These are phyloP conservation scores for Viridothelium virens DNA, from an alignment of 495 filamentous ascomycete species.

Conservation along the genomic window DNA sequence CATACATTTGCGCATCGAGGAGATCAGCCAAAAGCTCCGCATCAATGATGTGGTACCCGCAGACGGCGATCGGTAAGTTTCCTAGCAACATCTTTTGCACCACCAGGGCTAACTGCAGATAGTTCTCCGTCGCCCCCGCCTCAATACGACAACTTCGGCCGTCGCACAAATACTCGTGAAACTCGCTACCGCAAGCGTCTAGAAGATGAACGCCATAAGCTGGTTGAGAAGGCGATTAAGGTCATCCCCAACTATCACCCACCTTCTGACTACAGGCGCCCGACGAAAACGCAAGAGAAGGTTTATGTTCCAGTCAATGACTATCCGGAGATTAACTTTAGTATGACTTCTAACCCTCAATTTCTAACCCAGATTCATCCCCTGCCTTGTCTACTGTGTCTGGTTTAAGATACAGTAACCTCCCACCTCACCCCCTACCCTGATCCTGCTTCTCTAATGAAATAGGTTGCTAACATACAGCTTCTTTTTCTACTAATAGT, in stretches of 20 bases:
- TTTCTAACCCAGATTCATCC: constrained; percentile 47
- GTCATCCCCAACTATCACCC: constrained; percentile 97
- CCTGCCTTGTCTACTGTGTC: constrained; percentile 35
- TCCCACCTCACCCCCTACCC: too few relatives aligned
- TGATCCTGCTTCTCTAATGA: constrained; percentile 19
- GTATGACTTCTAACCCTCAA: constrained; percentile 98
- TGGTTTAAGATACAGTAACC: constrained; percentile 40
- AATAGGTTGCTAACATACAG: constrained; percentile 77
- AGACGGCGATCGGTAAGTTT: constrained; percentile 80
- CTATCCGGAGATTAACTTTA: constrained; percentile 99
- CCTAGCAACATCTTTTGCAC: neutral
- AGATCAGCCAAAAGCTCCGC: constrained; percentile 96
- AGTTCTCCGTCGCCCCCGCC: constrained; percentile 94
- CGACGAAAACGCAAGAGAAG: constrained; percentile 99
- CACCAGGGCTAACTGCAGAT: constrained; percentile 24
- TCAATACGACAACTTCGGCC: constrained; percentile 97
- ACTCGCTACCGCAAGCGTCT: constrained; percentile 94
- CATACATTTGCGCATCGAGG: constrained; percentile 88
- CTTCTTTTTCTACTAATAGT: constrained; percentile 84
- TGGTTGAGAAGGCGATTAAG: constrained; percentile 97
- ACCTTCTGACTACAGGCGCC: constrained; percentile 92
- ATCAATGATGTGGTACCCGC: constrained; percentile 97
- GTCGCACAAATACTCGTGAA: constrained; percentile 96
- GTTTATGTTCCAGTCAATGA: constrained; percentile 99
- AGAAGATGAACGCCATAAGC: constrained; percentile 96